phyloP scores from a whole-genome alignment of 257 asterid genomes.

The Striga asiatica region DNA sequence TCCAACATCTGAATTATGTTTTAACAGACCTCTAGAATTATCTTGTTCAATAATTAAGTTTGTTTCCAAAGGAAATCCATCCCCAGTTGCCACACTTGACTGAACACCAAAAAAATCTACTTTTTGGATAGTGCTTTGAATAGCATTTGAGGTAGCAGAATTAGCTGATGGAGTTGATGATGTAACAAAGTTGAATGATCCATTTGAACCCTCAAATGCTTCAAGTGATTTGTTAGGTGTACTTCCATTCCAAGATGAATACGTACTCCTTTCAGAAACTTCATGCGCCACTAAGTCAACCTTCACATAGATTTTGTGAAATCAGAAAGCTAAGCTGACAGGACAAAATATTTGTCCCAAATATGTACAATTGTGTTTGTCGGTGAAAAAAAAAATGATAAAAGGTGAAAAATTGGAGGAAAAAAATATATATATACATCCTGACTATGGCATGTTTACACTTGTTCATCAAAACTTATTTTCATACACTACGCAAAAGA shows the following conservation, averaged over 20 bases:
- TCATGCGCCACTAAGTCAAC: constrained; percentile 24
- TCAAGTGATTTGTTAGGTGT: constrained; percentile 21
- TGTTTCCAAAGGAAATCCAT: constrained; percentile 21
- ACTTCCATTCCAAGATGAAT: constrained; percentile 21
- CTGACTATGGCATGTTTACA: neutral
- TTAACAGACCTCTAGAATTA: constrained; percentile 13
- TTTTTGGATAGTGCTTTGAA: constrained; percentile 24
- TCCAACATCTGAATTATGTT: constrained; percentile 20
- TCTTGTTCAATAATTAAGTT: constrained; percentile 21
- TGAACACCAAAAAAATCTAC: constrained; percentile 25
- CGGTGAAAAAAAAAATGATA: too few species aligned
- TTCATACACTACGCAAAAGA: neutral
- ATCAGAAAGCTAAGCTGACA: constrained; percentile 19
- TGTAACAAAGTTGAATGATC: constrained; percentile 23
- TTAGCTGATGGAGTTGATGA: constrained; percentile 27
- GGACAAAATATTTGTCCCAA: constrained; percentile 3
- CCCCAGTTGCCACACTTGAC: constrained; percentile 14
- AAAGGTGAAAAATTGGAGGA: neutral
- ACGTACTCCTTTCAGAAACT: constrained; percentile 24
- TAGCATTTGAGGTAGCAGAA: constrained; percentile 29
- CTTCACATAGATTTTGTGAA: constrained; percentile 30
- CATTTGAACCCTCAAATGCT: constrained; percentile 30
- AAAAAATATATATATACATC: neutral
- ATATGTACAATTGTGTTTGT: neutral
- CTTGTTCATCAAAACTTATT: neutral